Evolutionary conservation across 805 yeast species (phyloP).

Genomic region (Myxozyma mucilagina): DNA sequence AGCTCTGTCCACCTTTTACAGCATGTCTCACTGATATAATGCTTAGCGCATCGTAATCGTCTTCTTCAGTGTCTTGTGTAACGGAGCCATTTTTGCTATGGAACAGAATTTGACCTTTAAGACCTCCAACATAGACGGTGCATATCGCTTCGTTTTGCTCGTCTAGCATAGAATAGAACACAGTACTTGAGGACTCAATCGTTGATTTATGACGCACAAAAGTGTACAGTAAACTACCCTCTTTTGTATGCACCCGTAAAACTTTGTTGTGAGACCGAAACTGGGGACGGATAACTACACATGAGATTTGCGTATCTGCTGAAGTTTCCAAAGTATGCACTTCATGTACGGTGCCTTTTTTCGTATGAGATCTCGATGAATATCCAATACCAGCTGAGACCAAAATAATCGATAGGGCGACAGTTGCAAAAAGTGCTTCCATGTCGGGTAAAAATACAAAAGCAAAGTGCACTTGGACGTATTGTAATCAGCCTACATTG

Average conservation of each 20-base stretch:
- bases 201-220: slow-evolving; percentile 19
- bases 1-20: slow-evolving; percentile 61
- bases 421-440: too few species aligned
- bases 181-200: not conserved
- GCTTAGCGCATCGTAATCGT: not conserved
- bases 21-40: slow-evolving; percentile 47
- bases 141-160: not conserved
- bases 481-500: too few species aligned
- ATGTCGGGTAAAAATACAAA: too few species aligned
- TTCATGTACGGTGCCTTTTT: too few species aligned
- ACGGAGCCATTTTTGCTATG: not conserved
- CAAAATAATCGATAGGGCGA: too few species aligned
- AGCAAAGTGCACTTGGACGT: too few species aligned
- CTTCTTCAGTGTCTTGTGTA: not conserved
- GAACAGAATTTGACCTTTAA: slow-evolving; percentile 21
- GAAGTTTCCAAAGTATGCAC: too few species aligned
- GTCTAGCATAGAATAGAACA: slow-evolving; percentile 21
- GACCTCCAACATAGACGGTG: slow-evolving; percentile 20
- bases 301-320: slow-evolving; percentile 3
- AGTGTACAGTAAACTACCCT: slow-evolving; percentile 13
- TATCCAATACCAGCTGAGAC: too few species aligned
- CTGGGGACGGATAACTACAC: slow-evolving; percentile 26
- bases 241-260: slow-evolving; percentile 11
- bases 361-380: too few species aligned
- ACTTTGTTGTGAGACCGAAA: slow-evolving; percentile 18